Percentiles rank a stretch among this genome's conserved stretches.
These are phyloP conservation scores for Rhodotorula sp. DNA, from an alignment of 1,284 basidiomycete species.

Conservation along the genomic window DNA sequence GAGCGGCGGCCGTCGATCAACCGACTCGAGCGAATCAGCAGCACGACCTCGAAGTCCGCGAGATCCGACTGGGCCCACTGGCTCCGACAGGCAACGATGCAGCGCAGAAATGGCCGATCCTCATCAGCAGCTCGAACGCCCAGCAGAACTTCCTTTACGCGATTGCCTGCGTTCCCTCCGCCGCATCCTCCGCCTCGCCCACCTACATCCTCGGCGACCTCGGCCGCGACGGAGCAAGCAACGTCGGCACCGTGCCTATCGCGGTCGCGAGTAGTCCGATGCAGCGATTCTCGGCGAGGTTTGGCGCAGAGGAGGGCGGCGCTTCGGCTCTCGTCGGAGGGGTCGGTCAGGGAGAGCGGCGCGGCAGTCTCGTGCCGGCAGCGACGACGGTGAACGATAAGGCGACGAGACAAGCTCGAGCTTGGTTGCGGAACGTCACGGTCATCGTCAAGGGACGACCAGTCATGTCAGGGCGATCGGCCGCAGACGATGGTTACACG, in stretches of 20 bases:
- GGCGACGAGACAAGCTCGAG: slow-evolving; percentile 5
- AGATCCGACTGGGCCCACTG: background rate
- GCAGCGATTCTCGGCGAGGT: slow-evolving; percentile 26
- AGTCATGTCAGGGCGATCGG: slow-evolving; percentile 7
- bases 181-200: slow-evolving; percentile 18
- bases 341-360: slow-evolving; percentile 24
- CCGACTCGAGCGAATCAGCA: background rate
- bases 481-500: background rate
- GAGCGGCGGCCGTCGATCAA: background rate
- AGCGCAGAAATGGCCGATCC: slow-evolving; percentile 61
- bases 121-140: slow-evolving; percentile 60
- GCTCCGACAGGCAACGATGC: background rate
- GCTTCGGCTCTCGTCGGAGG: slow-evolving; percentile 20
- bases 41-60: slow-evolving; percentile 29
- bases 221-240: background rate
- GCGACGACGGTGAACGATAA: background rate
- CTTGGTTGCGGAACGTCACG: slow-evolving; percentile 63
- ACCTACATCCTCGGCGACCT: background rate
- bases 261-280: slow-evolving; percentile 25
- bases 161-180: slow-evolving; percentile 59
- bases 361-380: background rate
- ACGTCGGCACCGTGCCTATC: slow-evolving; percentile 19
- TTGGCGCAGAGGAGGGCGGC: slow-evolving; percentile 4
- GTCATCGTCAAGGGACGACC: slow-evolving; percentile 75
- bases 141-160: slow-evolving; percentile 85